Evolutionary conservation across 768 basidiomycete genomes (phyloP), one percentile per base, ranked within the genome.

Genomic region (Xanthoconium stramineum): DNA sequence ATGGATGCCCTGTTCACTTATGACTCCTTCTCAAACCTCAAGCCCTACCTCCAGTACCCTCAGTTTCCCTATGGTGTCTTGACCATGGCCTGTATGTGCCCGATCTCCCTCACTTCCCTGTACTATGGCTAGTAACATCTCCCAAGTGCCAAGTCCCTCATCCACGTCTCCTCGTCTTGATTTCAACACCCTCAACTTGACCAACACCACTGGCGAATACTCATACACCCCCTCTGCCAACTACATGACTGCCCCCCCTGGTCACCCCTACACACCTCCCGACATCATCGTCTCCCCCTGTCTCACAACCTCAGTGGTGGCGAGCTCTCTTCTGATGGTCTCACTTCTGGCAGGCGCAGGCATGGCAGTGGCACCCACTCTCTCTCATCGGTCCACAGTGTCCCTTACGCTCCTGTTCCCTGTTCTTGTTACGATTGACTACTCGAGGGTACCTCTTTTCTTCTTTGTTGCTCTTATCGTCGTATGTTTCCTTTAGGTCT

Each of bases 251-350:
- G 60, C 77, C 20, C 77, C 79, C 11, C 78, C 80, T 7, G 74
- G 76, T 61, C 86, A 85, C 60, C 81, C 86, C 20, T 89, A 78
- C 77, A 85, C 85, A n/a, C 87, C 88, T 43, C 76, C 85, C 32
- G 75, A 76, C 54, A 82, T 85, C 60, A 78, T 80, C 70, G 83
- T 90, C 61, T 87, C 85, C 39, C 86, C 88, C 86, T 47, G 81
- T 90, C 59, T 88, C n/a, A 89, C 73, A 83, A 79, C 67, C 74
- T 89, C 61, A 84, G 82, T 63, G 82, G 77, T 44, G 86, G 85
- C 58, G 89, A 90, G 69, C 72, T 86, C 52, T 86, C 85, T 13
- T 88, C 88, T 17, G 89, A 90, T 65, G 80, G 85, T 58, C 75
- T 82, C 50, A 73, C 79, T 61, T 84, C 87, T 55, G 82, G 80